Evolutionary conservation across 106 monocot genomes (phyloP), one percentile per base, ranked within the genome.

Genomic region (Dactylorhiza incarnata): DNA sequence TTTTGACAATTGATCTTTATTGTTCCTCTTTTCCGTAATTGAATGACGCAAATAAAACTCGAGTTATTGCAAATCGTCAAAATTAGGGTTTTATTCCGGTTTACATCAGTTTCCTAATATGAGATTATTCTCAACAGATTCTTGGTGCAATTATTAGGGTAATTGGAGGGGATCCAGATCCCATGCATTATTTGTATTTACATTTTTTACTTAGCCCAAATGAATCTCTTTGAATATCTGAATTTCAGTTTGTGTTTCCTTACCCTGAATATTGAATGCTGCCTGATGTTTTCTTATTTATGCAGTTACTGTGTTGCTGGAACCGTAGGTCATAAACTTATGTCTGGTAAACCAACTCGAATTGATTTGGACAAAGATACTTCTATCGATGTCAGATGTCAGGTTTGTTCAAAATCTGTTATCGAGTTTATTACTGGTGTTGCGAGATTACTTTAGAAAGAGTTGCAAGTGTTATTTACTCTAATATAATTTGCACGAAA

Each of bases 221-320:
- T 37, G 37, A 37, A 37, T 37, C 37, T 37, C n/a, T n/a, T 46
- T 70, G 69, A 44, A 70, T 70, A 22, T 70, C 45, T 70, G 10
- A 66, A 70, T 46, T 70, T 16, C n/a, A 12, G 15, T 17, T 70
- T 45, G 14, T 46, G 5, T 70, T 44, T 70, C 24, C 5, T 9
- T 63, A 3, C 50, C 49, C 25, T 17, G 17, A 70, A 70, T 70
- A 46, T 70, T 70, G 43, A 45, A 45, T 22, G 11, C 71, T 45
- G 29, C n/a, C 48, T 44, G n/a, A 53, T 75, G 0, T 67, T 51
- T 68, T 75, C 8, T 17, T 80, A 25, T 69, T 11, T 8, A 25
- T 86, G 81, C 81, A 94, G 94, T 14, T 99, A 94, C 68, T 94
- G 97, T 84, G 87, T 91, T 83, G 91, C 93, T 83, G 97, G 97